Evolutionary conservation across 2,329 filamentous ascomycete genomes (phyloP).

Genomic region (Elsinoe arachidis): DNA sequence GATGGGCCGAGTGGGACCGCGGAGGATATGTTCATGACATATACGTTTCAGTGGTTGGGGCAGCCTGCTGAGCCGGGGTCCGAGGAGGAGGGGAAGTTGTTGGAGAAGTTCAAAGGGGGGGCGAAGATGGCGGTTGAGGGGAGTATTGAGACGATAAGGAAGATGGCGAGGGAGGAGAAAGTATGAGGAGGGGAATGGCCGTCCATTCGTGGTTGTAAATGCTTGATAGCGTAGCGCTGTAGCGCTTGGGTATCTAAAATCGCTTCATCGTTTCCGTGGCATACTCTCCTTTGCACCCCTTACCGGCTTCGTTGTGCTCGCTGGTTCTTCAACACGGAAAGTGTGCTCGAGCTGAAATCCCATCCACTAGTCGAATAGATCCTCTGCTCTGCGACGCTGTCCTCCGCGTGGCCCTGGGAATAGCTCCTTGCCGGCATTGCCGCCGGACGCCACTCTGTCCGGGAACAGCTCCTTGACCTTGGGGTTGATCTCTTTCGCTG

Average conservation of each 20-base stretch:
- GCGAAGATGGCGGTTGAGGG: constrained; percentile 36
- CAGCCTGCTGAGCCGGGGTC: constrained; percentile 29
- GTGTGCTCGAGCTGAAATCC: neutral
- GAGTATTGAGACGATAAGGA: constrained; percentile 35
- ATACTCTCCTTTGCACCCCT: neutral
- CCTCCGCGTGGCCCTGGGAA: constrained; percentile 25
- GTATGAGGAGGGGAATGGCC: neutral
- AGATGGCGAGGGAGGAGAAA: constrained; percentile 28
- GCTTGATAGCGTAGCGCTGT: neutral
- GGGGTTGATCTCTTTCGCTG: constrained; percentile 18
- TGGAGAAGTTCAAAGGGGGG: constrained; percentile 22
- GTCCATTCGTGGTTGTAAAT: neutral
- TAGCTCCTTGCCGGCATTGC: constrained; percentile 24
- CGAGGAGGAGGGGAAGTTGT: constrained; percentile 26
- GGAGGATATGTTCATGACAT: constrained; percentile 37
- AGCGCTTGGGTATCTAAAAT: constrained; percentile 8
- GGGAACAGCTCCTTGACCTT: constrained; percentile 28
- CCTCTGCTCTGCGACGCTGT: constrained; percentile 20
- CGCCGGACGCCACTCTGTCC: constrained; percentile 18
- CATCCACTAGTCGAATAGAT: constrained; percentile 14
- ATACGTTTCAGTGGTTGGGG: constrained; percentile 36
- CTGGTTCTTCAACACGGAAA: neutral
- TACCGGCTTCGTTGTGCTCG: neutral
- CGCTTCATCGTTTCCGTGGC: neutral
- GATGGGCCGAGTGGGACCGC: constrained; percentile 28